These are phyloP conservation scores for Chimonanthus praecox DNA, from an alignment of 164 flowering plant genomes.

Conservation along the genomic window DNA sequence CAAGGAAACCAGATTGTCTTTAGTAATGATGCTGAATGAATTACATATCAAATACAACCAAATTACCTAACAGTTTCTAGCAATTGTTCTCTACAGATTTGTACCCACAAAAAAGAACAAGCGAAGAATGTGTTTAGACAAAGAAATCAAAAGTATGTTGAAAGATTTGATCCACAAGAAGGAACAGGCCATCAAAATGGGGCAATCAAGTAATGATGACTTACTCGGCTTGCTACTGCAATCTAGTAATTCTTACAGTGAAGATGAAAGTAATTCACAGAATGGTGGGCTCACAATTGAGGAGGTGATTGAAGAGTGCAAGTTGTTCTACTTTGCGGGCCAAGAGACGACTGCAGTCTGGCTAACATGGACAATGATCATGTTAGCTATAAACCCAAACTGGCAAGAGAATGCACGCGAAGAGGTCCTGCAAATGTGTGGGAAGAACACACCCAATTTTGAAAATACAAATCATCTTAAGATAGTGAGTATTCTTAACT, in stretches of 20 bases:
- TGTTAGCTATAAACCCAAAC: slow-evolving; percentile 8
- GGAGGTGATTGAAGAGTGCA: slow-evolving; percentile 42
- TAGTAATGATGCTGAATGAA: background rate
- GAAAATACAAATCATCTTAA: slow-evolving; percentile 11
- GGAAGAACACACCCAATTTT: slow-evolving; percentile 8
- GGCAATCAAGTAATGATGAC: slow-evolving; percentile 4
- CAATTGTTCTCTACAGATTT: slow-evolving; percentile 6
- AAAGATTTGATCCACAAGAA: slow-evolving; percentile 3
- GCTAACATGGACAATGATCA: slow-evolving; percentile 15
- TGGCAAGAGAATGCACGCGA: slow-evolving; percentile 15
- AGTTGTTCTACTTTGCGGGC: slow-evolving; percentile 14
- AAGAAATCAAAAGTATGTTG: background rate
- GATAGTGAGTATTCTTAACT: slow-evolving; percentile 8
- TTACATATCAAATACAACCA: background rate
- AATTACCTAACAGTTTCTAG: background rate
- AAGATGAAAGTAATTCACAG: background rate
- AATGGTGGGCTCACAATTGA: slow-evolving; percentile 21
- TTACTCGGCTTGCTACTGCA: slow-evolving; percentile 2
- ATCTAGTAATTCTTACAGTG: slow-evolving; percentile 3
- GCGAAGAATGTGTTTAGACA: slow-evolving; percentile 8
- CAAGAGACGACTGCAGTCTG: slow-evolving; percentile 13
- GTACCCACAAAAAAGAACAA: slow-evolving; percentile 9
- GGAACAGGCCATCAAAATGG: slow-evolving; percentile 3
- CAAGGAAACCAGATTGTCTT: no score
- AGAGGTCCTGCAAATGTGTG: slow-evolving; percentile 13